Percentiles rank a stretch among this genome's conserved stretches.
Evolutionary conservation across 495 filamentous ascomycete species (phyloP).

Genomic region (Xylaria nigripes): DNA sequence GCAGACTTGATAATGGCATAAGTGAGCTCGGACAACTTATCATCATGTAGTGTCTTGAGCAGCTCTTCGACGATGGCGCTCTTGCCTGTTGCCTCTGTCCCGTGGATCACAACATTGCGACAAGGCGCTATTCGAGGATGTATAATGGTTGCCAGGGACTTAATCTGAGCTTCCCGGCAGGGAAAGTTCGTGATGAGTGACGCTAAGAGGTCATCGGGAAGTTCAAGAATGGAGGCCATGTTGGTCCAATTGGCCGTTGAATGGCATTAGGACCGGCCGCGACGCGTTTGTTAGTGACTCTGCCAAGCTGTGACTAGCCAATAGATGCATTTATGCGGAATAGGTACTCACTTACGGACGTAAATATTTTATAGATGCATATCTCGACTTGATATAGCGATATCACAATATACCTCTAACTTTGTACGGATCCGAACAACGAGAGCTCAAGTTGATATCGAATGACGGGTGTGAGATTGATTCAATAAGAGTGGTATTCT

Average conservation of each 20-base stretch:
- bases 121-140: slow-evolving; percentile 39
- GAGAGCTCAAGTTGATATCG: too few relatives aligned
- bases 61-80: slow-evolving; percentile 57
- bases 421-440: too few relatives aligned
- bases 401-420: too few relatives aligned
- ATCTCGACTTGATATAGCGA: too few relatives aligned
- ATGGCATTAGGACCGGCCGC: not conserved
- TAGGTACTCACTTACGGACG: too few relatives aligned
- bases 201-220: slow-evolving; percentile 46
- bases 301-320: not conserved
- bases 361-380: too few relatives aligned
- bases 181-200: slow-evolving; percentile 44
- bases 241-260: not conserved
- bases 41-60: slow-evolving; percentile 30
- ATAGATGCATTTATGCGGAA: too few relatives aligned
- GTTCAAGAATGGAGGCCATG: slow-evolving; percentile 32
- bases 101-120: slow-evolving; percentile 65
- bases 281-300: not conserved
- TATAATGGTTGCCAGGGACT: slow-evolving; percentile 54
- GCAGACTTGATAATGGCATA: slow-evolving; percentile 67
- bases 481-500: too few relatives aligned
- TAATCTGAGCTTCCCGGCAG: slow-evolving; percentile 56
- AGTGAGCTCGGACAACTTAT: slow-evolving; percentile 27
- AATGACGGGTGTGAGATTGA: too few relatives aligned
- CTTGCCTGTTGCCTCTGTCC: slow-evolving; percentile 90